A percentile compares a stretch with the other conserved stretches of the same genome.
These are phyloP conservation scores for Eimeria brunetti DNA, from an alignment of 169 alveolate genomes.

Conservation along the genomic window DNA sequence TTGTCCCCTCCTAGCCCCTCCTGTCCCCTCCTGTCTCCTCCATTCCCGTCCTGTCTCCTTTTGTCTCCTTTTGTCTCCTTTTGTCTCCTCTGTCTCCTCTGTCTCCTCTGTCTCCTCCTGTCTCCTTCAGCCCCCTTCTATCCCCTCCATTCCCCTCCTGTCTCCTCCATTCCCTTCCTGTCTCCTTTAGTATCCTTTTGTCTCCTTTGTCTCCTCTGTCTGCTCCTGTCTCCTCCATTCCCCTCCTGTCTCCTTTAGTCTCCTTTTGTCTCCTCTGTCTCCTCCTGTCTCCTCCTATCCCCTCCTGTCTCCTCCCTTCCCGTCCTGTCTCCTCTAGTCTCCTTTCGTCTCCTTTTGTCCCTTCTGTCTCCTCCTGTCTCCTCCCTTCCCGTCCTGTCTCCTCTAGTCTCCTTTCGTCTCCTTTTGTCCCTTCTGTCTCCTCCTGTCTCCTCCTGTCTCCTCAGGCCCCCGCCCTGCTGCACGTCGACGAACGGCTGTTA, in stretches of 20 bases:
- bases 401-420: background rate
- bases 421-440: background rate
- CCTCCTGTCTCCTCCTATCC: no score
- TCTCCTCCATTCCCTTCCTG: no score
- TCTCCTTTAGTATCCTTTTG: no score
- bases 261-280: background rate
- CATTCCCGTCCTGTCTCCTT: background rate
- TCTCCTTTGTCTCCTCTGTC: no score
- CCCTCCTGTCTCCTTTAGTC: no score
- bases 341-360: background rate
- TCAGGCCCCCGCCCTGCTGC: slow-evolving; percentile 16
- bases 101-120: background rate
- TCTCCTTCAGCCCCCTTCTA: background rate
- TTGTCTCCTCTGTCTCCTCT: background rate
- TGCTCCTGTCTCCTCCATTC: no score
- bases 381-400: no score
- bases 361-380: background rate
- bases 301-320: no score
- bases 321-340: no score
- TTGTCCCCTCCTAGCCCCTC: no score
- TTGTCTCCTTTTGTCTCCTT: background rate
- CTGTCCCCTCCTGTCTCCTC: no score
- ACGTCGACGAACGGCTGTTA: slow-evolving; percentile 66
- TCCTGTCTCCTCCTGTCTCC: background rate
- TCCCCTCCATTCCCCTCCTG: no score